Conservation (phyloP, 495 filamentous ascomycete genomes). For the Parmelia sp. region DNA sequence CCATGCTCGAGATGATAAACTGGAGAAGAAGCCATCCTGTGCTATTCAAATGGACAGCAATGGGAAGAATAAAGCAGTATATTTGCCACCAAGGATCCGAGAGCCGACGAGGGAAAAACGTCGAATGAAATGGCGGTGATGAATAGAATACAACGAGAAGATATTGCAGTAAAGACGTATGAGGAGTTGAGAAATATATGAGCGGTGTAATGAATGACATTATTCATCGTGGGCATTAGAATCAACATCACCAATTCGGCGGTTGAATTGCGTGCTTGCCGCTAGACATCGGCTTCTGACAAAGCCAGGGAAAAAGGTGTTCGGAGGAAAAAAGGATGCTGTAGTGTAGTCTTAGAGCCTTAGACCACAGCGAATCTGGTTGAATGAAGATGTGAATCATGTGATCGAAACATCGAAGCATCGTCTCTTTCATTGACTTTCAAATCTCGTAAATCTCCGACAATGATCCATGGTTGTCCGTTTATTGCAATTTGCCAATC, state of each 20-base stretch:
- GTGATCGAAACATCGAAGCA: no score
- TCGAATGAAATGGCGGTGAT: not conserved
- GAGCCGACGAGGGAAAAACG: not conserved
- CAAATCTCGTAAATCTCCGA: not conserved
- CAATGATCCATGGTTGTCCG: no score
- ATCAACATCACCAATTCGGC: constrained; percentile 18
- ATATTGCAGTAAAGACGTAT: not conserved
- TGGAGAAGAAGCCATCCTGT: constrained; percentile 19
- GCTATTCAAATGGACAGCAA: not conserved
- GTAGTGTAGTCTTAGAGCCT: no score
- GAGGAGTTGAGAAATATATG: not conserved
- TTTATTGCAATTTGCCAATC: no score
- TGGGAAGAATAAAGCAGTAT: not conserved
- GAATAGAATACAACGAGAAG: not conserved
- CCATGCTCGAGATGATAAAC: constrained; percentile 30
- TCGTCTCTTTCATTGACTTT: no score
- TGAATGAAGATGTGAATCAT: no score
- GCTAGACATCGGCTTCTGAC: constrained; percentile 21
- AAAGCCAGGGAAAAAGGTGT: constrained; percentile 9
- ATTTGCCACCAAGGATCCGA: not conserved
- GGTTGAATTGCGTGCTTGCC: constrained; percentile 24
- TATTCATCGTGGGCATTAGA: constrained; percentile 14
- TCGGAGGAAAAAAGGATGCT: constrained; percentile 3
- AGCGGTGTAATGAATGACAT: not conserved
- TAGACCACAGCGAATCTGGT: no score